These are phyloP conservation scores for Yamadazyma buinensis DNA, from an alignment of 1,139 yeast genomes.

Conservation along the genomic window DNA sequence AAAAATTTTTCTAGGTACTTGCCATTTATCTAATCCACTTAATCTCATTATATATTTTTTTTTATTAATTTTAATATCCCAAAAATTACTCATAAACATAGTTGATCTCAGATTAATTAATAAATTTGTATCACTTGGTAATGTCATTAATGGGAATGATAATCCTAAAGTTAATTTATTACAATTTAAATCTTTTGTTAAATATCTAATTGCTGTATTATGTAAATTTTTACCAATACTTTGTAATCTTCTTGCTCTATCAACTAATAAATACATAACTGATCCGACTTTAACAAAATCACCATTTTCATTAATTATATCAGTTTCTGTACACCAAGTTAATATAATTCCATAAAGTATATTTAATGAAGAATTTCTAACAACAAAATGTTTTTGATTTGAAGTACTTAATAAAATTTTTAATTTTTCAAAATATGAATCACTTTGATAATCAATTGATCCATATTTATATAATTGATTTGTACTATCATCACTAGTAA, in stretches of 20 bases:
- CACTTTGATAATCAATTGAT: conserved; percentile 23
- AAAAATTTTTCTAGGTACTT: conserved; percentile 52
- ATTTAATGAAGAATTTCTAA: conserved; percentile 56
- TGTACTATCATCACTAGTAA: conserved; percentile 7
- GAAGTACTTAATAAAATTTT: conserved; percentile 25
- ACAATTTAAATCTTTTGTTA: conserved; percentile 45
- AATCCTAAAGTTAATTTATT: conserved; percentile 43
- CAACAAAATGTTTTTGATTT: conserved; percentile 52
- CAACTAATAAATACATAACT: conserved; percentile 50
- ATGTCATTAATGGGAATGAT: conserved; percentile 49
- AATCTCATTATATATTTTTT: conserved; percentile 37
- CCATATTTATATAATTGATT: conserved; percentile 7
- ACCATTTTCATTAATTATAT: conserved; percentile 13
- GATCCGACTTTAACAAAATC: conserved; percentile 32
- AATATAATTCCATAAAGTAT: conserved; percentile 55
- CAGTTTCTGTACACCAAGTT: conserved; percentile 45
- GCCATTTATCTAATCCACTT: conserved; percentile 41
- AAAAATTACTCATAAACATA: conserved; percentile 34
- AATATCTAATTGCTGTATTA: conserved; percentile 51
- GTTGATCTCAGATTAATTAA: conserved; percentile 19
- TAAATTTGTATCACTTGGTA: conserved; percentile 31
- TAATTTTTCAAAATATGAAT: conserved; percentile 28
- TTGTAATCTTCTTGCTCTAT: conserved; percentile 53
- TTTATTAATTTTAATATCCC: conserved; percentile 23
- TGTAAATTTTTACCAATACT: conserved; percentile 59